phyloP scores from a whole-genome alignment of 768 basidiomycete genomes.

The Hygrocybe punicea region DNA sequence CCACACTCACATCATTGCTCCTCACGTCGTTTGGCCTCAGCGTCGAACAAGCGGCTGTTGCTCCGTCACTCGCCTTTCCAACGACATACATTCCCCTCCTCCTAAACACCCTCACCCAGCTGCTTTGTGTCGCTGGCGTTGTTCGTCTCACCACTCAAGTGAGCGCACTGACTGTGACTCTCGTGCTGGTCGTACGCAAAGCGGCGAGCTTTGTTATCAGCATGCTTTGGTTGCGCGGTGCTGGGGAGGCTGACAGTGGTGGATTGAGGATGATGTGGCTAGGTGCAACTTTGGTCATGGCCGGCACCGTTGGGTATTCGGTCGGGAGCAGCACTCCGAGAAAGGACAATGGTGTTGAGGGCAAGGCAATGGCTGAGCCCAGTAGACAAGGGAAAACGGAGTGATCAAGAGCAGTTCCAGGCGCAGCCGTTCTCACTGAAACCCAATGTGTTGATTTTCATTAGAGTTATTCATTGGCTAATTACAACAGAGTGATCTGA shows the following conservation, averaged over 20 bases:
- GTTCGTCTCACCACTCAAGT: conserved; percentile 79
- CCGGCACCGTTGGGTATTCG: conserved; percentile 71
- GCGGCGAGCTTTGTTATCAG: conserved; percentile 74
- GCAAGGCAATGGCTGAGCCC: too few species aligned
- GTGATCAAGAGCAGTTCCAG: too few species aligned
- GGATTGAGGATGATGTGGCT: conserved; percentile 52
- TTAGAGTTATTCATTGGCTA: too few species aligned
- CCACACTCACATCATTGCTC: conserved; percentile 17
- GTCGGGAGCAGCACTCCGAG: conserved; percentile 25
- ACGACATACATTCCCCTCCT: conserved; percentile 58
- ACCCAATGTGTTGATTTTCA: too few species aligned
- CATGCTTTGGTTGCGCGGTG: conserved; percentile 45
- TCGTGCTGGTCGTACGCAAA: conserved; percentile 78
- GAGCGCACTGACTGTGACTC: conserved; percentile 70
- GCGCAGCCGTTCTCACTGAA: too few species aligned
- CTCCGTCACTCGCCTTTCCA: conserved; percentile 47
- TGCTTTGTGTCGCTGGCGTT: conserved; percentile 83
- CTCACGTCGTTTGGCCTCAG: conserved; percentile 31
- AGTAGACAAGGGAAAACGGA: too few species aligned
- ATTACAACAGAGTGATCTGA: too few species aligned
- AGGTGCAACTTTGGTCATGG: conserved; percentile 64
- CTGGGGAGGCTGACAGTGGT: conserved; percentile 18
- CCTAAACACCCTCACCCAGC: conserved; percentile 78
- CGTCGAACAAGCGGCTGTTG: neutral
- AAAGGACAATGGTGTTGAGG: too few species aligned